Evolutionary conservation across 2,329 filamentous ascomycete species (phyloP).

Genomic region (Trichoderma lentiforme): DNA sequence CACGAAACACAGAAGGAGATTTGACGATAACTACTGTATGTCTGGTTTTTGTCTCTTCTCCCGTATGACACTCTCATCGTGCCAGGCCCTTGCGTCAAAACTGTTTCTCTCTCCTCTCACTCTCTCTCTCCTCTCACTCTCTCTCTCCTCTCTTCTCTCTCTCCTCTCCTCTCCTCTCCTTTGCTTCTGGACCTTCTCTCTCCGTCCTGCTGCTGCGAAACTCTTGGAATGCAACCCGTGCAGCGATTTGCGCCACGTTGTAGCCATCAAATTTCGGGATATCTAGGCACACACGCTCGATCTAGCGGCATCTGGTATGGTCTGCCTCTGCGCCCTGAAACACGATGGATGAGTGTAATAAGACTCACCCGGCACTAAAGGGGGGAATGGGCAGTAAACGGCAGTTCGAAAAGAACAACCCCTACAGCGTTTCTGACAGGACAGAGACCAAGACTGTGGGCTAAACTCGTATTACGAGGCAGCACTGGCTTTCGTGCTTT

Average conservation of each 20-base stretch:
- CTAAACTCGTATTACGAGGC: not conserved
- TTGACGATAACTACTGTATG: not conserved
- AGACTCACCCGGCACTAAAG: slow-evolving; percentile 11
- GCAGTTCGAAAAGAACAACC: not conserved
- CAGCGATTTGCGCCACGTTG: slow-evolving; percentile 1
- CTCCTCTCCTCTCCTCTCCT: not conserved
- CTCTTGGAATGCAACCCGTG: not conserved
- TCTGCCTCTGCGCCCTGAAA: slow-evolving; percentile 16
- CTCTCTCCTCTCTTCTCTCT: no score
- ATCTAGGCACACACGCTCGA: slow-evolving; percentile 1
- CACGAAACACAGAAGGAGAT: not conserved
- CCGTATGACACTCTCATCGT: no score
- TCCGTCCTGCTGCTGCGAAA: not conserved
- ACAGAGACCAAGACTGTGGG: not conserved
- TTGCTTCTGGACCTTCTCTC: not conserved
- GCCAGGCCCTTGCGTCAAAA: not conserved
- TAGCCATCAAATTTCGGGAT: slow-evolving; percentile 13
- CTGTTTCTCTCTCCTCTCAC: not conserved
- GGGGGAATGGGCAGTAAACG: not conserved
- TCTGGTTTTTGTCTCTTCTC: not conserved
- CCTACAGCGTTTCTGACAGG: slow-evolving; percentile 3
- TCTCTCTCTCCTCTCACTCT: no score
- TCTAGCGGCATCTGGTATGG: slow-evolving; percentile 14
- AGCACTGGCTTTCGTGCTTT: not conserved
- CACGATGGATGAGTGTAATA: slow-evolving; percentile 17